Conservation (phyloP, 495 filamentous ascomycete genomes). For the Hypoxylon crocopeplum region DNA sequence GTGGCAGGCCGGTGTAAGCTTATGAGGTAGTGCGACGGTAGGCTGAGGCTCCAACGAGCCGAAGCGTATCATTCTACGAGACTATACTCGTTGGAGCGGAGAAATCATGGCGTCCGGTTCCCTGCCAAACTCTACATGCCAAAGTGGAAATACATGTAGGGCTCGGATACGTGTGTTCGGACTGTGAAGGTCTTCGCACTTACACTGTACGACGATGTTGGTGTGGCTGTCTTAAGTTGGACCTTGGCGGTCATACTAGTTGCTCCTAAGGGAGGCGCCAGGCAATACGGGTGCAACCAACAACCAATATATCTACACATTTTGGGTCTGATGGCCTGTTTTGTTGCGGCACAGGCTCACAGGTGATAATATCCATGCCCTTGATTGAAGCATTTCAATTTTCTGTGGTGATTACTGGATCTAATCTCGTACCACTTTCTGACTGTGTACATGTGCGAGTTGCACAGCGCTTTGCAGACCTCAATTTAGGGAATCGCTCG, state of each 20-base stretch:
- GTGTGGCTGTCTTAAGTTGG: background rate
- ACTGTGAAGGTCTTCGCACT: background rate
- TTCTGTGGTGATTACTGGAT: background rate
- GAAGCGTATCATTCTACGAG: background rate
- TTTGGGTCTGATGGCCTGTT: too few relatives aligned
- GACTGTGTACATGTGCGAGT: too few relatives aligned
- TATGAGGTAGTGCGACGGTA: background rate
- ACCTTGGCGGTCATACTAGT: constrained; percentile 2
- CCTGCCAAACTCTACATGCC: background rate
- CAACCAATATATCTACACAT: too few relatives aligned
- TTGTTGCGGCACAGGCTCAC: background rate
- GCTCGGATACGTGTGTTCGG: background rate
- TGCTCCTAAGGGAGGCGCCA: background rate
- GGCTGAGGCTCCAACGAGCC: background rate
- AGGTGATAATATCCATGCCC: too few relatives aligned
- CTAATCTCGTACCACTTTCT: background rate
- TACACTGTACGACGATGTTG: constrained; percentile 1
- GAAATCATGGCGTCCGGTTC: background rate
- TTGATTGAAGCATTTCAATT: too few relatives aligned
- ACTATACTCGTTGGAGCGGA: too few relatives aligned
- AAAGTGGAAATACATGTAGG: background rate
- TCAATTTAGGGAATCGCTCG: too few relatives aligned
- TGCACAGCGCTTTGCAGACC: too few relatives aligned
- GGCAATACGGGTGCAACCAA: too few relatives aligned
- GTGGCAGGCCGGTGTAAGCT: background rate